A percentile compares a stretch with the other conserved stretches of the same genome.
These are phyloP conservation scores for Fraxinus sp. DNA, from an alignment of 305 asterid species.

Conservation along the genomic window DNA sequence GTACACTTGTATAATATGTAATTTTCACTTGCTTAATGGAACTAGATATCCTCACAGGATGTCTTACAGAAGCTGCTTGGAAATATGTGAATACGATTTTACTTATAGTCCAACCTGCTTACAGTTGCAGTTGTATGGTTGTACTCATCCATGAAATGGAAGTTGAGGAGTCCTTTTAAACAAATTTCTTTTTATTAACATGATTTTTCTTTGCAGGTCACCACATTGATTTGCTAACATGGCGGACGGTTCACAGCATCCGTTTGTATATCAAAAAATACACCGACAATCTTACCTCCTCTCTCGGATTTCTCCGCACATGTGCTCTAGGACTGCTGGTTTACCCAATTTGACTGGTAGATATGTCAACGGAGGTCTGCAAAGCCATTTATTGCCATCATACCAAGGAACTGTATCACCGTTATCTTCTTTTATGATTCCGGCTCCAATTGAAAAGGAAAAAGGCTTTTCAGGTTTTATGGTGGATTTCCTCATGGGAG, in stretches of 20 bases:
- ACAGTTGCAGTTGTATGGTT: background rate
- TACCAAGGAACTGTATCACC: background rate
- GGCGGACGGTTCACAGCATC: background rate
- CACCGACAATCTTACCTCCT: background rate
- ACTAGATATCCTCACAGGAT: background rate
- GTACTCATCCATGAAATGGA: background rate
- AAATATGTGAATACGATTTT: background rate
- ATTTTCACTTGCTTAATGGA: background rate
- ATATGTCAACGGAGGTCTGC: background rate
- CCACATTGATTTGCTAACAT: background rate
- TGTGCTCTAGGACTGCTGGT: background rate
- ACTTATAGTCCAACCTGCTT: background rate
- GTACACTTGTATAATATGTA: background rate
- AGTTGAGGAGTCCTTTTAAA: background rate
- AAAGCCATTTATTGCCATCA: background rate
- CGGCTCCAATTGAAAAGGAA: slow-evolving; percentile 3
- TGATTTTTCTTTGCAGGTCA: background rate
- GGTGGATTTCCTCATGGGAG: slow-evolving; percentile 12
- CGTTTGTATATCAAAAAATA: background rate
- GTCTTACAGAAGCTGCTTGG: background rate
- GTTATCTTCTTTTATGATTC: background rate
- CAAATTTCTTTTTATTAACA: background rate
- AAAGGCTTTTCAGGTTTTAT: slow-evolving; percentile 7
- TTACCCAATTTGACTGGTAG: background rate
- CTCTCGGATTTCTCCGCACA: background rate